Conservation (phyloP, 805 yeast species). For the Komagataella kurtzmanii region DNA sequence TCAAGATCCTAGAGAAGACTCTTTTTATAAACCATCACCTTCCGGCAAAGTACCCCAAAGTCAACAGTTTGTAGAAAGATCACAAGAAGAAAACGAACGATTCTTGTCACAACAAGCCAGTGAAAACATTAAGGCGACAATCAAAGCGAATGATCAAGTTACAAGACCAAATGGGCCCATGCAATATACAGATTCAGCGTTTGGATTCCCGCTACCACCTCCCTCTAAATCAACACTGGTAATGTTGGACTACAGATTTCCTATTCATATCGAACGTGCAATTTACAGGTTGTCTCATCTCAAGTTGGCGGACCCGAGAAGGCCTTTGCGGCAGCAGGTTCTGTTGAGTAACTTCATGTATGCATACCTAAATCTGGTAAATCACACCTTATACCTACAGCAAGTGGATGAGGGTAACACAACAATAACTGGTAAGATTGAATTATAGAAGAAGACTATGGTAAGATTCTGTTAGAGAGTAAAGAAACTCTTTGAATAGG, state of each 20-base stretch:
- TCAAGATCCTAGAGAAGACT: neutral
- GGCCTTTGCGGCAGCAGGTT: conserved; percentile 88
- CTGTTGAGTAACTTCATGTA: conserved; percentile 93
- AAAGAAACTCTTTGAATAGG: conserved; percentile 20
- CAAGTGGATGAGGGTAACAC: conserved; percentile 23
- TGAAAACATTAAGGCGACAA: conserved; percentile 10
- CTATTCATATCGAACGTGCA: conserved; percentile 93
- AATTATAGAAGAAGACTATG: conserved; percentile 5
- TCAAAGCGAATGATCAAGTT: conserved; percentile 17
- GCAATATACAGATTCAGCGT: conserved; percentile 63
- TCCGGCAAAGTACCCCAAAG: conserved; percentile 5
- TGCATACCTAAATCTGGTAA: conserved; percentile 87
- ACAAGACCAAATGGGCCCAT: conserved; percentile 42
- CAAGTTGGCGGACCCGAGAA: conserved; percentile 85
- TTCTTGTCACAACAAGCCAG: neutral
- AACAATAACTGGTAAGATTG: conserved; percentile 1
- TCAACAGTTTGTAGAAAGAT: neutral
- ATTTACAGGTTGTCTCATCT: conserved; percentile 85
- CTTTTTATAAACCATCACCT: neutral
- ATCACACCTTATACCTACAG: conserved; percentile 74
- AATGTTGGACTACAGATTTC: conserved; percentile 78
- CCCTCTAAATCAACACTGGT: conserved; percentile 62
- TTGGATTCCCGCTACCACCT: conserved; percentile 80
- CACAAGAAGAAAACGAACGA: neutral
- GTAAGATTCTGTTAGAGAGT: conserved; percentile 12